A percentile compares a stretch with the other conserved stretches of the same genome.
phyloP scores from a whole-genome alignment of 805 yeast species.

The Metschnikowia arizonensis region DNA sequence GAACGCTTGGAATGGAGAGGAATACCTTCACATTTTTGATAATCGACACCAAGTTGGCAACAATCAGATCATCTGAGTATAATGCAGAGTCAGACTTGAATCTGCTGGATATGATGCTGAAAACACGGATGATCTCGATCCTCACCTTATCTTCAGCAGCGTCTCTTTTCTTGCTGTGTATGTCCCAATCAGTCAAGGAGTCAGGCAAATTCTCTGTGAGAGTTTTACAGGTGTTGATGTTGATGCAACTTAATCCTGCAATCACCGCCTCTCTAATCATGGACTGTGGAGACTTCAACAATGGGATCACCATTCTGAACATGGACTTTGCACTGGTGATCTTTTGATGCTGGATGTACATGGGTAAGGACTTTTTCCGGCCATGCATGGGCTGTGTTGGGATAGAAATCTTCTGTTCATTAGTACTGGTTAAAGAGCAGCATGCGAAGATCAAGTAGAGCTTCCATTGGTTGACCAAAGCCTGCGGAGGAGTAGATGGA shows the following conservation, averaged over 20 bases:
- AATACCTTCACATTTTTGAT: slow-evolving; percentile 60
- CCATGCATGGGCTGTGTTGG: slow-evolving; percentile 53
- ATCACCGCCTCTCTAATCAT: slow-evolving; percentile 81
- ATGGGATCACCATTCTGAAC: slow-evolving; percentile 81
- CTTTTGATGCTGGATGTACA: slow-evolving; percentile 82
- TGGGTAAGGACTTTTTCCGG: slow-evolving; percentile 72
- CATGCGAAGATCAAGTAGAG: slow-evolving; percentile 87
- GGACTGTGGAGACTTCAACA: slow-evolving; percentile 65
- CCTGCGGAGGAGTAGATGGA: slow-evolving; percentile 53
- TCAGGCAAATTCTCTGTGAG: slow-evolving; percentile 72
- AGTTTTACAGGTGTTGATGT: slow-evolving; percentile 82
- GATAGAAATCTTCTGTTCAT: slow-evolving; percentile 67
- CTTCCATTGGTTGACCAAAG: slow-evolving; percentile 81
- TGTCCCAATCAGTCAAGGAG: slow-evolving; percentile 47
- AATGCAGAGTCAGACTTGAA: slow-evolving; percentile 48
- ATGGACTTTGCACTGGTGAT: slow-evolving; percentile 90
- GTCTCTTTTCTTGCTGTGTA: slow-evolving; percentile 30
- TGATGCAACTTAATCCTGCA: slow-evolving; percentile 84
- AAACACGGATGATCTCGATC: slow-evolving; percentile 73
- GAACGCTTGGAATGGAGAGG: slow-evolving; percentile 53
- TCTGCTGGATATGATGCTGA: slow-evolving; percentile 63
- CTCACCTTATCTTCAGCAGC: slow-evolving; percentile 46
- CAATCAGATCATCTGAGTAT: slow-evolving; percentile 63
- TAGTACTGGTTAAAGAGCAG: slow-evolving; percentile 83
- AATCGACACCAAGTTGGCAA: slow-evolving; percentile 58